Evolutionary conservation across 176 grass and related monocot species (phyloP), one percentile per base, ranked within the genome.

Genomic region (Oryza glaberrima): DNA sequence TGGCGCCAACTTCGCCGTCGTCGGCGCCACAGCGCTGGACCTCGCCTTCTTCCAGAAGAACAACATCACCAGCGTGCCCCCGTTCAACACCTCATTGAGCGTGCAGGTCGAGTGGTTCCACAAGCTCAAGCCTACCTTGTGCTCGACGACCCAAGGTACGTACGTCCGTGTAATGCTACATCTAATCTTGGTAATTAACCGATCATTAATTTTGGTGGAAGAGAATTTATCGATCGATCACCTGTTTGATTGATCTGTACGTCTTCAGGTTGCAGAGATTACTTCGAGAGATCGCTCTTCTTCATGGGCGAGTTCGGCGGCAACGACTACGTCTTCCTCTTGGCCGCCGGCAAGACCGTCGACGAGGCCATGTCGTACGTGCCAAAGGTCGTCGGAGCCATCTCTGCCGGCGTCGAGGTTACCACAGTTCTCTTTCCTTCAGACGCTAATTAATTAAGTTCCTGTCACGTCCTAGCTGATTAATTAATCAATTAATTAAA

Each of bases 71-170:
- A 66, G 71, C 41, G 56, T 65, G 11, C 20, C 68, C 9, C 67
- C 67, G 40, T 88, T 60, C 20, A 89, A 89, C 56, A 84, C 16
- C 81, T 78, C 87, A 38, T 32, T 89, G n/a, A 73, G 65, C 65
- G 87, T 89, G 76, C 87, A 89, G 71, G 65, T 89, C n/a, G 73
- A 69, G 11, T 89, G 87, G 87, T 89, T 89, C 81, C 25, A 41
- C 28, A 28, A 78, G 67, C 61, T 89, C 12, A 89, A 89, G 65
- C 83, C 88, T 30, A 51, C 67, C 46, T 23, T 90, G 56, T 90
- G 88, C 77, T 81, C 70, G 28, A 82, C 86, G 44, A 41, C 80
- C 6, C 19, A 73, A 67, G 70, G 86, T 78, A 38, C 28, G 26
- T 26, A 26, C 67, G 7, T 38, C 28, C 28, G 17, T 14, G 3